Evolutionary conservation across 106 monocot genomes (phyloP).

Genomic region (Alisma plantagoaquatica): DNA sequence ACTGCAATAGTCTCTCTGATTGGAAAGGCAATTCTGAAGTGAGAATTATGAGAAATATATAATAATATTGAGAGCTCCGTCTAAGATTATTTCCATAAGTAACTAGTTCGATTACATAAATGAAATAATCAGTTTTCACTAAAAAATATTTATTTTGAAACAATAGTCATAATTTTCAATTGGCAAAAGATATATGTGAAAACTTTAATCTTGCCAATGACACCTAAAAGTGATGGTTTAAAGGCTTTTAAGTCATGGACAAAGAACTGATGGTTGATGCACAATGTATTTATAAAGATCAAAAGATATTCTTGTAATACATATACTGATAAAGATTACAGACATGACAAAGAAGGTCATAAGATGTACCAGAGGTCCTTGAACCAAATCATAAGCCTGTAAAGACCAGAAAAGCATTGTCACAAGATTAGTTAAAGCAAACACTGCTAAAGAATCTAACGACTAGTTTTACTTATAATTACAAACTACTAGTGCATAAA

Average conservation of each 20-base stretch:
- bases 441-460: background rate
- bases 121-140: too few relatives aligned
- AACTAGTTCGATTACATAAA: too few relatives aligned
- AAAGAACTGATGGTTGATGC: background rate
- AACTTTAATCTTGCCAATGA: too few relatives aligned
- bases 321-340: background rate
- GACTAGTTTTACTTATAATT: background rate
- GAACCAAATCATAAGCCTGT: conserved; percentile 67
- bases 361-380: conserved; percentile 51
- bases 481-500: background rate
- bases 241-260: background rate
- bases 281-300: background rate
- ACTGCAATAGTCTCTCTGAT: too few relatives aligned
- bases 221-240: too few relatives aligned
- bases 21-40: too few relatives aligned
- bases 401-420: conserved; percentile 15
- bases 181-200: too few relatives aligned
- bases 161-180: too few relatives aligned
- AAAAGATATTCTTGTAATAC: background rate
- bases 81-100: too few relatives aligned
- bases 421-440: background rate
- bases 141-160: too few relatives aligned
- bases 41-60: too few relatives aligned
- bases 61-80: too few relatives aligned
- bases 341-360: background rate